Evolutionary conservation across 2,329 filamentous ascomycete species (phyloP).

Genomic region (Penicillium sp.): DNA sequence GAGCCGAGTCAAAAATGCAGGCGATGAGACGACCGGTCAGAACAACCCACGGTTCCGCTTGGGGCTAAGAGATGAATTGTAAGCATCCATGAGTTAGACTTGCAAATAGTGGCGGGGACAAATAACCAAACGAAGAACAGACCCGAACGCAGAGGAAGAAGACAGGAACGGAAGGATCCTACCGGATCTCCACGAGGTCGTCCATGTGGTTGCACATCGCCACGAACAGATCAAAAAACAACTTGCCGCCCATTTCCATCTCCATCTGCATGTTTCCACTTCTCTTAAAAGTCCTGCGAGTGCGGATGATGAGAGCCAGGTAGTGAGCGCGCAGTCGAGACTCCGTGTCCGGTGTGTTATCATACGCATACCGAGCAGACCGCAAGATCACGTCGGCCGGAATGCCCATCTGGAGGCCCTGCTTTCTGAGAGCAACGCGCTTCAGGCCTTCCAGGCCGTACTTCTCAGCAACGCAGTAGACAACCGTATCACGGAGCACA

Average conservation of each 20-base stretch:
- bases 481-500: slow-evolving; percentile 85
- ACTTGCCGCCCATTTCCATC: slow-evolving; percentile 92
- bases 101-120: slow-evolving; percentile 11
- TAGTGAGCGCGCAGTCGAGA: slow-evolving; percentile 93
- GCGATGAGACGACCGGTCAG: slow-evolving; percentile 40
- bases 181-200: slow-evolving; percentile 86
- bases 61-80: slow-evolving; percentile 41
- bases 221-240: slow-evolving; percentile 98
- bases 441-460: slow-evolving; percentile 93
- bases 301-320: slow-evolving; percentile 94
- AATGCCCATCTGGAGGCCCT: slow-evolving; percentile 89
- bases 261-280: slow-evolving; percentile 98
- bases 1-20: slow-evolving; percentile 21
- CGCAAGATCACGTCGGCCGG: slow-evolving; percentile 89
- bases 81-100: slow-evolving; percentile 16
- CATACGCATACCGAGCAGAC: slow-evolving; percentile 92
- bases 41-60: slow-evolving; percentile 57
- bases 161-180: slow-evolving; percentile 47
- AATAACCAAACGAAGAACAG: slow-evolving; percentile 16
- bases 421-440: slow-evolving; percentile 87
- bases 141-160: slow-evolving; percentile 13
- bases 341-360: slow-evolving; percentile 90
- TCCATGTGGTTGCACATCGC: slow-evolving; percentile 98
- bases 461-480: slow-evolving; percentile 90
- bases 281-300: slow-evolving; percentile 95